Evolutionary conservation across 768 basidiomycete genomes (phyloP), one percentile per base, ranked within the genome.

Genomic region (Cyclocybe cylindracea): DNA sequence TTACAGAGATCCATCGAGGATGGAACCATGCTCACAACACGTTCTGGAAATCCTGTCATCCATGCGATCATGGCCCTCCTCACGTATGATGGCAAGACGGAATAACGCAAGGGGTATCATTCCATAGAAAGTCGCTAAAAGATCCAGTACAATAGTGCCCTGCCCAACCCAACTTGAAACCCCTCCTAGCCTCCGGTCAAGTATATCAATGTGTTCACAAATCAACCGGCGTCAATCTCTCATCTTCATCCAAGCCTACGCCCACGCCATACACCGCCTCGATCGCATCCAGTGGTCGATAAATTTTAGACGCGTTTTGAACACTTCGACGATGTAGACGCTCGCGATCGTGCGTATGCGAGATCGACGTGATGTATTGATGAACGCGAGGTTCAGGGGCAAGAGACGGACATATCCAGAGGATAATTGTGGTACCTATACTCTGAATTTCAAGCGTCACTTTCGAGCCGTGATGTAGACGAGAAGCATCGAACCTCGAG

Each of bases 1-100:
- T 72, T 94, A 16, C 71, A 80, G 44, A 78, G 70, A 46, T 80
- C 80, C 61, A 77, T 94, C 18, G 88, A 91, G 61, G 74, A 78
- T 9, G 85, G 84, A n/a, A 69, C 68, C 0, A 66, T 77, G 47
- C 63, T 82, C 16, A 71, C 73, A 18, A 61, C 78, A 33, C 75
- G 73, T 5, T 70, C 74, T 29, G 74, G 78, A n/a, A 79, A 80
- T 55, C 77, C 82, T 8, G 79, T 91, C 10, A 51, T 79, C 10
- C 61, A 62, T 39, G 71, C 75, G 7, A 76, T 75, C 44, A 64
- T 74, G 37, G 64, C 69, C 32, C 63, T 71, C 11, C 60, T 71
- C 6, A 59, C 56, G 10, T 51, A 65, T 49, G 70, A 71, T 46
- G 70, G 70, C 44, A 60, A 63, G 53, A 60, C 65, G 29, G 67